Evolutionary conservation across 257 asterid genomes (phyloP).

Genomic region (Solanum pennellii): DNA sequence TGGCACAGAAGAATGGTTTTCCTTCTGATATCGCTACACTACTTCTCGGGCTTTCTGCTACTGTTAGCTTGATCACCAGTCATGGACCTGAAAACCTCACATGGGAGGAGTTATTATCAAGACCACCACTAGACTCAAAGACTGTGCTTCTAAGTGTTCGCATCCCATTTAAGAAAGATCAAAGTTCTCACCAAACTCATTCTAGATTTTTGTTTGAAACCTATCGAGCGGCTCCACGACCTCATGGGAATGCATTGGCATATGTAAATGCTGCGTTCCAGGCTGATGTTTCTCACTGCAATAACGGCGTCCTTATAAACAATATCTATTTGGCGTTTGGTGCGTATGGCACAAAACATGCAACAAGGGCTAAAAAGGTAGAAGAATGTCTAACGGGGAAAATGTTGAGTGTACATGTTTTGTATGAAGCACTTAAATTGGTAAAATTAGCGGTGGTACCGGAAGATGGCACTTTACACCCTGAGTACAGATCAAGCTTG

Average conservation of each 20-base stretch:
- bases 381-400: conserved; percentile 41
- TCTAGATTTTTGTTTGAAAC: conserved; percentile 41
- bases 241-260: conserved; percentile 63
- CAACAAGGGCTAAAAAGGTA: conserved; percentile 36
- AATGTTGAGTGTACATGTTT: conserved; percentile 11
- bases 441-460: conserved; percentile 43
- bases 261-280: conserved; percentile 58
- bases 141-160: conserved; percentile 41
- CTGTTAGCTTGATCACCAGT: conserved; percentile 27
- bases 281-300: conserved; percentile 29
- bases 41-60: conserved; percentile 38
- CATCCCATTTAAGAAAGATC: conserved; percentile 31
- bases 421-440: conserved; percentile 33
- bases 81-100: conserved; percentile 20
- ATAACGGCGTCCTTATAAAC: conserved; percentile 22
- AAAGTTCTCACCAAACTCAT: not conserved
- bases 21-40: conserved; percentile 62
- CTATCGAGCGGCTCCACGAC: conserved; percentile 60
- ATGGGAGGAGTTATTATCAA: conserved; percentile 38
- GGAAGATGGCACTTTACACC: conserved; percentile 43
- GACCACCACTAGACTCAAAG: conserved; percentile 35
- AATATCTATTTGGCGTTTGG: conserved; percentile 38
- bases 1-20: conserved; percentile 61
- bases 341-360: conserved; percentile 43
- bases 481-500: conserved; percentile 46